A percentile compares a stretch with the other conserved stretches of the same genome.
Conservation (phyloP, 2,329 filamentous ascomycete species). For the Diplocarpon mali region DNA sequence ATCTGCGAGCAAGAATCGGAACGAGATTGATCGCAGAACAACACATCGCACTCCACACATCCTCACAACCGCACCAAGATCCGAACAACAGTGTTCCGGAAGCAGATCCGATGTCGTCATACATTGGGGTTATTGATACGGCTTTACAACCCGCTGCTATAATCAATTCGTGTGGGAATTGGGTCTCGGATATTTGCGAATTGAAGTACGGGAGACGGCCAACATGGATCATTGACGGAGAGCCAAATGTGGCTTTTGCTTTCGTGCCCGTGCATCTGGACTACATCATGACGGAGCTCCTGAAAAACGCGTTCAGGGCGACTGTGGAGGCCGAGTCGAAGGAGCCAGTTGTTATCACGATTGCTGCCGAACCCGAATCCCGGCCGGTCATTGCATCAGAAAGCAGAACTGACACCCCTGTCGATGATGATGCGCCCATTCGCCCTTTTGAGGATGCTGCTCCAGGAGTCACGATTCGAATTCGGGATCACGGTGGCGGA, state of each 20-base stretch:
- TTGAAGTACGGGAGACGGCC: slow-evolving; percentile 88
- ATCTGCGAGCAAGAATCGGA: slow-evolving; percentile 86
- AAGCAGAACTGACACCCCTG: not conserved
- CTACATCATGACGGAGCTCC: slow-evolving; percentile 90
- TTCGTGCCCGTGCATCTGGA: slow-evolving; percentile 94
- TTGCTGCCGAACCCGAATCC: slow-evolving; percentile 51
- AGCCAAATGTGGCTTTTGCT: slow-evolving; percentile 78
- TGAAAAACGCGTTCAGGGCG: slow-evolving; percentile 94
- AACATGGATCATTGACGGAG: slow-evolving; percentile 68
- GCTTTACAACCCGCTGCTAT: slow-evolving; percentile 71
- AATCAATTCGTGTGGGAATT: slow-evolving; percentile 74
- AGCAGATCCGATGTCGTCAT: slow-evolving; percentile 44
- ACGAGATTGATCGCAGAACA: slow-evolving; percentile 92
- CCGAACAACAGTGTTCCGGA: slow-evolving; percentile 38
- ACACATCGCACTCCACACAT: slow-evolving; percentile 81
- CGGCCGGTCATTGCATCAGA: not conserved
- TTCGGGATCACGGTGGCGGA: slow-evolving; percentile 89
- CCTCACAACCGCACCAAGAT: slow-evolving; percentile 60
- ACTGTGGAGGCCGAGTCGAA: slow-evolving; percentile 76
- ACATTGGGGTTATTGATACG: slow-evolving; percentile 94
- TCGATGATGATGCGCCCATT: slow-evolving; percentile 30
- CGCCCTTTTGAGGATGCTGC: slow-evolving; percentile 50
- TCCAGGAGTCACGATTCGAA: slow-evolving; percentile 87
- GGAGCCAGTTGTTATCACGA: slow-evolving; percentile 83
- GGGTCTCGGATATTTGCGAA: slow-evolving; percentile 94